Base-by-base conservation (phyloP, 2,329 filamentous ascomycete species). In the Ceratocystis ficicola region DNA sequence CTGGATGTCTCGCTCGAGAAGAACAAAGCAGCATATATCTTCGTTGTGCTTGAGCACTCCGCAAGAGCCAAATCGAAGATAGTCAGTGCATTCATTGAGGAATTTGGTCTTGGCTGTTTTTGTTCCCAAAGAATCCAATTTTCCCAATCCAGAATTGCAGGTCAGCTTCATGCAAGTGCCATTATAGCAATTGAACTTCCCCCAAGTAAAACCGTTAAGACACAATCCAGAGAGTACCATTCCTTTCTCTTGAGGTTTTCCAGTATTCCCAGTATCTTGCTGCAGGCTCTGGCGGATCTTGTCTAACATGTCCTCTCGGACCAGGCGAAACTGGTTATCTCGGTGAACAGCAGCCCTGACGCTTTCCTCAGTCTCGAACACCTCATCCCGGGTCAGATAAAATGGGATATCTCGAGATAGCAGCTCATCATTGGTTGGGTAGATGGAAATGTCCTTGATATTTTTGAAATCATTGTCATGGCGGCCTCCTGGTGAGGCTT, bases 381-480 rank as follows among this genome's bases (percentile, higher is more conserved):
- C 75, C 1, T 81, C 80, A 3, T 79, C 75, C 0, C 80, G 78
- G 0, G 74, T 77, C 5, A 81, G 79, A 57, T 84, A 83, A 71
- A 83, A 90, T 0, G 82, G 78, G 28, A 72, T 71, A 2, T 80
- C 77, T 0, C 71, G 76, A 0, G 80, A 86, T 0, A 76, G 67
- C 1, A 90, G 77, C 70, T 91, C 88, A 62, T 87, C 83, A 0
- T 79, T 72, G 0, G 87, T 90, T 0, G 88, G 88, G 61, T 83
- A 79, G 15, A 90, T 84, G 1, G 80, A 74, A 44, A 89, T 83
- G 0, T 83, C 67, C 0, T 82, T 78, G 69, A 85, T 86, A 69
- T 89, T 78, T 1, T 70, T 75, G 70, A 81, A 81, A 70, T 91
- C 88, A 65, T 92, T 92, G 72, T 91, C 86, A 69, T 92, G 87